Percentiles rank a stretch among this genome's conserved stretches.
Evolutionary conservation across 2,329 filamentous ascomycete genomes (phyloP).

Genomic region (Gnomoniopsis smithogilvyi): DNA sequence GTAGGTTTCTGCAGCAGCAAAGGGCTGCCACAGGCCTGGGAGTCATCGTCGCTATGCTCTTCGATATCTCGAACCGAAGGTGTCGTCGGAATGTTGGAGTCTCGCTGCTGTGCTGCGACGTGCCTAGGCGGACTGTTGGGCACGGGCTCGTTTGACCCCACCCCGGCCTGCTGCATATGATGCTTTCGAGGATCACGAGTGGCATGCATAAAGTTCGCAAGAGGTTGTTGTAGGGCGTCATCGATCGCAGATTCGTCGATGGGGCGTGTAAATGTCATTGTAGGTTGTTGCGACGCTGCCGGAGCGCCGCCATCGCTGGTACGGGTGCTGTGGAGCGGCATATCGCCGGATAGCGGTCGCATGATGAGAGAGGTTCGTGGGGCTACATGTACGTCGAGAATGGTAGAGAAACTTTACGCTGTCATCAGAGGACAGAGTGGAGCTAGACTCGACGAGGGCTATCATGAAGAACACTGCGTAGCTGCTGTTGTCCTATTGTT

Average conservation of each 20-base stretch:
- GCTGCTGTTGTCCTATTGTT: background rate
- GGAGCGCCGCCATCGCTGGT: constrained; percentile 33
- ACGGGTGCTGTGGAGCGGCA: constrained; percentile 37
- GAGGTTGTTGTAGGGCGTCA: constrained; percentile 31
- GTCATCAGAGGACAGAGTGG: background rate
- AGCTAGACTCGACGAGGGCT: background rate
- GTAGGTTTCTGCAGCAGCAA: constrained; percentile 17
- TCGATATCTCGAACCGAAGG: constrained; percentile 2
- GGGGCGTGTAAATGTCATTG: constrained; percentile 47
- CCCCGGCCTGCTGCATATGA: constrained; percentile 17
- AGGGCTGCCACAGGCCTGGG: constrained; percentile 15
- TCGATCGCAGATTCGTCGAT: constrained; percentile 48
- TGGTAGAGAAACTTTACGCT: background rate
- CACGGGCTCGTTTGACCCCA: constrained; percentile 1
- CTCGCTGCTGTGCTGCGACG: constrained; percentile 6
- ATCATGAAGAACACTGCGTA: constrained; percentile 5
- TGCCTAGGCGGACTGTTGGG: constrained; percentile 12
- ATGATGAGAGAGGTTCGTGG: constrained; percentile 25
- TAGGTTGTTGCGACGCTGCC: constrained; percentile 28
- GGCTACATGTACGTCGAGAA: constrained; percentile 15
- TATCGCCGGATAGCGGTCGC: constrained; percentile 45
- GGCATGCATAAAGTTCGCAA: constrained; percentile 23
- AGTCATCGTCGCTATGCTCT: constrained; percentile 13
- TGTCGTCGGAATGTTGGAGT: constrained; percentile 7
- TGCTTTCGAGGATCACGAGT: constrained; percentile 33